Evolutionary conservation across 768 basidiomycete species (phyloP).

Genomic region (Boletus subcaerulescens): DNA sequence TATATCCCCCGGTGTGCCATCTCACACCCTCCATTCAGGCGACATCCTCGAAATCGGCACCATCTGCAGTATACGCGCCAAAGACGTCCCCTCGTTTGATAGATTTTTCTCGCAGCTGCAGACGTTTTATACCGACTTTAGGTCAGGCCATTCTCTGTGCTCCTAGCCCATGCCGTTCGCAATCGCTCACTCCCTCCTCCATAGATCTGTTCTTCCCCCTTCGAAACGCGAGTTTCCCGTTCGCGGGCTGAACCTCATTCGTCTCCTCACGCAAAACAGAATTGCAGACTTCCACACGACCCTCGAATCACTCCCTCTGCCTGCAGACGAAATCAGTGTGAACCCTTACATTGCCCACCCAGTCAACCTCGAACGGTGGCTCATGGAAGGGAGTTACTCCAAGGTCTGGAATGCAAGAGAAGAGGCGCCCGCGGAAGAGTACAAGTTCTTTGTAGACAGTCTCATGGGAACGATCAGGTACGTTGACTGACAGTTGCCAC

Average conservation of each 20-base stretch:
- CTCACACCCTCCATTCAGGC: conserved; percentile 44
- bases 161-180: conserved; percentile 1
- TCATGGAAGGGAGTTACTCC: conserved; percentile 98
- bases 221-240: conserved; percentile 87
- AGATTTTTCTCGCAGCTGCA: conserved; percentile 91
- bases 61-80: conserved; percentile 85
- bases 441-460: conserved; percentile 91
- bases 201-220: conserved; percentile 68
- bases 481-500: conserved; percentile 9
- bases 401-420: conserved; percentile 96
- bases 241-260: conserved; percentile 91
- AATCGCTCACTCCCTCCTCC: background rate
- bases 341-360: conserved; percentile 81
- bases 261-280: conserved; percentile 90
- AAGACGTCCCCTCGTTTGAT: conserved; percentile 90
- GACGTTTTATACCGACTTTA: conserved; percentile 85
- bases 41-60: conserved; percentile 96
- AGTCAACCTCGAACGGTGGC: conserved; percentile 90
- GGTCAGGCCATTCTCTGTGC: conserved; percentile 37
- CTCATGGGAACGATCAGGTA: conserved; percentile 93
- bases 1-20: background rate
- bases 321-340: conserved; percentile 61
- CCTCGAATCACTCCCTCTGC: conserved; percentile 80
- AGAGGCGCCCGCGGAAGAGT: conserved; percentile 90
- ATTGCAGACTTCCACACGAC: conserved; percentile 98